Percentiles rank a stretch among this genome's conserved stretches.
These are phyloP conservation scores for Coprinopsis marcescibilis DNA, from an alignment of 768 basidiomycete genomes.

Conservation along the genomic window DNA sequence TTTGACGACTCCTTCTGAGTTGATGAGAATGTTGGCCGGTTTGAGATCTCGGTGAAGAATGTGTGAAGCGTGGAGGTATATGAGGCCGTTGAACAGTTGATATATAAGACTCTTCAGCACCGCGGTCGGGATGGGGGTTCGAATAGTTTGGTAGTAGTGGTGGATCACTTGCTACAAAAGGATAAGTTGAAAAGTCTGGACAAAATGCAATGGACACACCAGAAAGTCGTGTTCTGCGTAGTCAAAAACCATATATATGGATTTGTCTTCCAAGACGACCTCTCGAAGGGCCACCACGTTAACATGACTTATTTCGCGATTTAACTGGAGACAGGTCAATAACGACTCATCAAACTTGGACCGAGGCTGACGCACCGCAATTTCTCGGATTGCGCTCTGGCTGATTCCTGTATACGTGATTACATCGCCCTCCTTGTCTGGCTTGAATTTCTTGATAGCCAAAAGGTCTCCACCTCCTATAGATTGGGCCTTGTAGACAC, in stretches of 20 bases:
- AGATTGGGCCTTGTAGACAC: conserved; percentile 96
- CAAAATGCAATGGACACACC: conserved; percentile 38
- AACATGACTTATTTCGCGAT: conserved; percentile 84
- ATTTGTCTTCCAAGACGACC: conserved; percentile 96
- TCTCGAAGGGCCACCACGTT: conserved; percentile 90
- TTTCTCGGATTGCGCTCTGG: conserved; percentile 96
- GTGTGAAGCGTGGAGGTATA: conserved; percentile 92
- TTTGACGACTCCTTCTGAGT: conserved; percentile 82
- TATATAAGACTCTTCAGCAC: conserved; percentile 92
- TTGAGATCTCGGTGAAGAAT: conserved; percentile 97
- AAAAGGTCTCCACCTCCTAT: conserved; percentile 65
- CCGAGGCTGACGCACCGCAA: conserved; percentile 60
- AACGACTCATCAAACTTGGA: background rate
- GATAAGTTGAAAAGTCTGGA: background rate
- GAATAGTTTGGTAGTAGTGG: conserved; percentile 89
- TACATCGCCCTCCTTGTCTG: conserved; percentile 97
- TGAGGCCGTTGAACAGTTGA: conserved; percentile 89
- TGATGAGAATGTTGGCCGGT: conserved; percentile 97
- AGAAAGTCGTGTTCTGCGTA: conserved; percentile 99
- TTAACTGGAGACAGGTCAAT: conserved; percentile 49
- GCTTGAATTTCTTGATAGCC: conserved; percentile 99
- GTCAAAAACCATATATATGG: conserved; percentile 99
- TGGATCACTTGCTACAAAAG: conserved; percentile 89
- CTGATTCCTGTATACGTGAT: conserved; percentile 95
- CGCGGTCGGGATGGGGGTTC: conserved; percentile 63